Base-by-base conservation (phyloP, 1,139 yeast genomes). In the Suhomyces maxii region DNA sequence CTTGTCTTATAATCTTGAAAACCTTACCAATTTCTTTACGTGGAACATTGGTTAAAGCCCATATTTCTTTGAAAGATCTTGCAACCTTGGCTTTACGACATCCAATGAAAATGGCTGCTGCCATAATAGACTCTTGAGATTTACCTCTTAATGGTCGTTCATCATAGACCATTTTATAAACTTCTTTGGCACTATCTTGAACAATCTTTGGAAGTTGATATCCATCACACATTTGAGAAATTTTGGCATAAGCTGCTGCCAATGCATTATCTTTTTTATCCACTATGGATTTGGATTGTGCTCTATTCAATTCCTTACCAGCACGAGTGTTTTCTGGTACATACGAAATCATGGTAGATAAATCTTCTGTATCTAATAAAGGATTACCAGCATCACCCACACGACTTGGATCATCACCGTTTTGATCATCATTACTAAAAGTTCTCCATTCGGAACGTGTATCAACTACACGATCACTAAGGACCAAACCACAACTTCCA, bases 301-400 rank as follows among this genome's bases (percentile, higher is more conserved):
- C 93, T 58, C 97, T 77, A 60, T 85, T 89, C 59, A 93, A 78
- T 57, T 91, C 98, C 54, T 96, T 77, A 8, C 97, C 96, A 7
- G 82, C 79, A 52, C 83, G 80, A 30, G 83, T 77, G 53, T 88
- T 89, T 45, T 88, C 90, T 40, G 87, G 87, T 31, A 86, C 89
- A 51, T 85, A 83, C 23, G 97, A 89, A 51, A 93, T 95, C 76
- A 91, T 84, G 6, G 99, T 93, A 18, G 96, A 90, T 49, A 93
- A 82, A 66, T 90, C 95, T 58, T 88, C 95, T 26, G 95, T 88
- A 60, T 91, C 98, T 57, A 95, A 75, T 51, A 91, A 71, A 11
- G 98, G 97, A 63, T 91, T 91, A n/a, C 95, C 86, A 3, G 98
- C 98, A 62, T 91, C 98, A 66, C 99, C 99, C 53, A 93, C 99